Conservation (phyloP, 441 rosid genomes). For the Erodium trifolium region DNA sequence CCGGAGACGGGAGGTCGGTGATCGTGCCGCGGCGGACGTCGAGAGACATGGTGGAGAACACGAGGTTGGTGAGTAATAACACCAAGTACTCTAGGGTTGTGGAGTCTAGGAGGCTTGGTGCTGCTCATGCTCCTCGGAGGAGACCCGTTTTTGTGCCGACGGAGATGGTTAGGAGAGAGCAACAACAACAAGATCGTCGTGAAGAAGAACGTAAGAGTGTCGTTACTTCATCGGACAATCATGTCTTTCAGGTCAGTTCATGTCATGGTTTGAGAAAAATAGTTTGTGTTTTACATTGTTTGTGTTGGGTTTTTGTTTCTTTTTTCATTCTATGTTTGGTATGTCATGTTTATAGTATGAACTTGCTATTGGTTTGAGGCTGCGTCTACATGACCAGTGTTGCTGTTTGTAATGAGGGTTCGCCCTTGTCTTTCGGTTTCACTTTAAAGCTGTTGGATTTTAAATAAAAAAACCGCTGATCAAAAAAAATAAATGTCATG, state of each 20-base stretch:
- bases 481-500: no score
- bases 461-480: no score
- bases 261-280: not conserved
- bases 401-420: no score
- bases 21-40: conserved; percentile 30
- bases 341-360: not conserved
- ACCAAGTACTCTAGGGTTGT: conserved; percentile 27
- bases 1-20: conserved; percentile 31
- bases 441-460: no score
- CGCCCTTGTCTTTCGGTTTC: no score
- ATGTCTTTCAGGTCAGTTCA: not conserved
- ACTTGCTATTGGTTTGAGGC: no score
- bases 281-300: not conserved
- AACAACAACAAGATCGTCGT: not conserved
- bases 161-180: not conserved
- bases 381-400: no score
- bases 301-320: not conserved
- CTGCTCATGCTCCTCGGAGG: conserved; percentile 3
- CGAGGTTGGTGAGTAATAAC: conserved; percentile 14
- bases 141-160: conserved; percentile 9
- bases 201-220: not conserved
- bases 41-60: conserved; percentile 14
- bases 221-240: not conserved
- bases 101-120: conserved; percentile 21
- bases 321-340: not conserved